Evolutionary conservation across 768 basidiomycete genomes (phyloP).

Genomic region (Rhizopogon vinicolor): DNA sequence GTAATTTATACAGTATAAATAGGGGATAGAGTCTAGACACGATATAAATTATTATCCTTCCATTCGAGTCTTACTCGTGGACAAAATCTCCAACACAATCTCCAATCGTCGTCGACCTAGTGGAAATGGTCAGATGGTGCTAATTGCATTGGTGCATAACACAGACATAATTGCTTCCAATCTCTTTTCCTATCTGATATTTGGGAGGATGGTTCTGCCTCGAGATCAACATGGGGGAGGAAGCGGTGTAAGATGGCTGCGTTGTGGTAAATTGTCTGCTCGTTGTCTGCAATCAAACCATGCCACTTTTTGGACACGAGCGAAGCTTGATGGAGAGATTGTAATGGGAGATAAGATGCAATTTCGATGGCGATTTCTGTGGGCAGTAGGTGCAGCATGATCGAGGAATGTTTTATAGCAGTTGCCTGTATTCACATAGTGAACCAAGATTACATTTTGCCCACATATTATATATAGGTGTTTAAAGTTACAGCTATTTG

Average conservation of each 20-base stretch:
- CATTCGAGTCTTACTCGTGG: too few relatives aligned
- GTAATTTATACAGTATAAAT: too few relatives aligned
- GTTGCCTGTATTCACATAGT: too few relatives aligned
- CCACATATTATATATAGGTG: too few relatives aligned
- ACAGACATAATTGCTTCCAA: slow-evolving; percentile 63
- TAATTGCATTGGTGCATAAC: neutral
- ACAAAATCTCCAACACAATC: neutral
- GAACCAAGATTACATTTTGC: too few relatives aligned
- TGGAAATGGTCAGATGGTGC: slow-evolving; percentile 6
- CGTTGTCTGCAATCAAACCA: slow-evolving; percentile 41
- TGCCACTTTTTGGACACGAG: slow-evolving; percentile 44
- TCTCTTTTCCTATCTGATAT: slow-evolving; percentile 26
- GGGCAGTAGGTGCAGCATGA: slow-evolving; percentile 45
- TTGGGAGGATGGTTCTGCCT: slow-evolving; percentile 22
- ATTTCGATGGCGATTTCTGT: slow-evolving; percentile 51
- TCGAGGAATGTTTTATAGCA: neutral
- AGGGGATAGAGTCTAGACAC: too few relatives aligned
- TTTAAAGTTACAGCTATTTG: too few relatives aligned
- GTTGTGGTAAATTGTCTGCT: slow-evolving; percentile 48
- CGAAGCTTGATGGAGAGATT: slow-evolving; percentile 32
- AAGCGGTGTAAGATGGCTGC: slow-evolving; percentile 52
- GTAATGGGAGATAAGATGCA: slow-evolving; percentile 45
- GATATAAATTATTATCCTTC: too few relatives aligned
- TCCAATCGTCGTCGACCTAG: slow-evolving; percentile 42
- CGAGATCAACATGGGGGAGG: slow-evolving; percentile 28